Percentiles rank a stretch among this genome's conserved stretches.
These are phyloP conservation scores for Botrytis tulipae DNA, from an alignment of 2,329 filamentous ascomycete genomes.

Conservation along the genomic window DNA sequence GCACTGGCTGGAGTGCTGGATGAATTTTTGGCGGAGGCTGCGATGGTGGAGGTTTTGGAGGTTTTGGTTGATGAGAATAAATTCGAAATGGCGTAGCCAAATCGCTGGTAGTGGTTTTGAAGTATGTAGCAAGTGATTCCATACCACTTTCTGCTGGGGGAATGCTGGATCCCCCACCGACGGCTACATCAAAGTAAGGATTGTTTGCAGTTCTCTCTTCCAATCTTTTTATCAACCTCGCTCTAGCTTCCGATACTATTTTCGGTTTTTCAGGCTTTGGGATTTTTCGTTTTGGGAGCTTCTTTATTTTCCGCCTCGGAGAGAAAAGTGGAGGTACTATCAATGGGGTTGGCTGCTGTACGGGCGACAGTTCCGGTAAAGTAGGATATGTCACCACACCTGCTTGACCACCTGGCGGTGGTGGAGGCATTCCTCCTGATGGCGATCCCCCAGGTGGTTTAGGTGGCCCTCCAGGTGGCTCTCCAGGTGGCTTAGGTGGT, in stretches of 20 bases:
- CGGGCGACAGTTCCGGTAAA: neutral
- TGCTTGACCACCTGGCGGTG: neutral
- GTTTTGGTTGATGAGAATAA: neutral
- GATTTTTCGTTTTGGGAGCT: neutral
- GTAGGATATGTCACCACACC: neutral
- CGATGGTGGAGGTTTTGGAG: neutral
- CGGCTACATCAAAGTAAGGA: neutral
- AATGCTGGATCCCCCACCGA: neutral
- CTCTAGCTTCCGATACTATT: neutral
- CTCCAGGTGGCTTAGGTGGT: neutral
- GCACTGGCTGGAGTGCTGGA: too few relatives aligned
- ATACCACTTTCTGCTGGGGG: neutral
- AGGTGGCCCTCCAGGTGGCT: neutral
- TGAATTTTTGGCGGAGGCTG: too few relatives aligned
- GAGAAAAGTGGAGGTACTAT: neutral
- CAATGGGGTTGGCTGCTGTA: neutral
- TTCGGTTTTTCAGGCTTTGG: neutral
- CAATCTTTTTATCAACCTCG: neutral
- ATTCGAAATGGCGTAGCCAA: neutral
- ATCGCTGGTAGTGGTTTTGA: neutral
- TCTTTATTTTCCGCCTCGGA: neutral
- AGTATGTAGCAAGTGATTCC: neutral
- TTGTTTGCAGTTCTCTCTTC: neutral
- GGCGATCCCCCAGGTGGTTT: neutral
- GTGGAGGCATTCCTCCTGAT: neutral